A percentile compares a stretch with the other conserved stretches of the same genome.
These are phyloP conservation scores for Aspergillus quadricinctus DNA, from an alignment of 2,329 filamentous ascomycete species.

Conservation along the genomic window DNA sequence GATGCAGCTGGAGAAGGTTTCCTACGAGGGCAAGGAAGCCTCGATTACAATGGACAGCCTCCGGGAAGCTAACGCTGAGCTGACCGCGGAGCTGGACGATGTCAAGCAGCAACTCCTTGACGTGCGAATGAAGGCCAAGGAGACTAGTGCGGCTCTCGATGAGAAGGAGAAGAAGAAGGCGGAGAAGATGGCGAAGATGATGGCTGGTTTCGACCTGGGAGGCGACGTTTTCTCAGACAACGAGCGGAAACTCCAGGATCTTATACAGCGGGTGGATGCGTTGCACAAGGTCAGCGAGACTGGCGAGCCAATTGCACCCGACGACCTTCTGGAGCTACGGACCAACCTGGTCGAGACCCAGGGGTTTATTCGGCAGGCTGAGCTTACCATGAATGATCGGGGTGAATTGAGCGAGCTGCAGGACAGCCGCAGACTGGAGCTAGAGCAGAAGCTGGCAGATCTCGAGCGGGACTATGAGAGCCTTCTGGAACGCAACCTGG, in stretches of 20 bases:
- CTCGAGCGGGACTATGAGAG: conserved; percentile 82
- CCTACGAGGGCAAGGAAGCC: conserved; percentile 94
- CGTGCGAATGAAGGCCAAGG: conserved; percentile 93
- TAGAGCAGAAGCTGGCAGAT: conserved; percentile 69
- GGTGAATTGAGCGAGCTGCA: conserved; percentile 59
- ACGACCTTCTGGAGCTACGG: conserved; percentile 73
- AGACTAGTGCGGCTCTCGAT: conserved; percentile 81
- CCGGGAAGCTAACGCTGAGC: conserved; percentile 90
- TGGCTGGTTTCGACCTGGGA: conserved; percentile 95
- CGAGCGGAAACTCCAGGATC: conserved; percentile 75
- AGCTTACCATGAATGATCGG: conserved; percentile 74
- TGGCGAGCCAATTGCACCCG: conserved; percentile 75
- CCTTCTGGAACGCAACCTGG: conserved; percentile 72
- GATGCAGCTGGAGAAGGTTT: conserved; percentile 94
- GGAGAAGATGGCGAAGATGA: conserved; percentile 99
- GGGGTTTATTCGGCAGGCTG: conserved; percentile 86
- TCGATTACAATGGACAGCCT: conserved; percentile 96
- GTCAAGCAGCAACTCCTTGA: conserved; percentile 94
- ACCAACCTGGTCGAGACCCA: conserved; percentile 82
- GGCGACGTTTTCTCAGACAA: conserved; percentile 92
- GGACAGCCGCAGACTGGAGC: conserved; percentile 63
- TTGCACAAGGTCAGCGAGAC: conserved; percentile 71
- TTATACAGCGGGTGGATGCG: conserved; percentile 77
- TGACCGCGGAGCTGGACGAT: conserved; percentile 87
- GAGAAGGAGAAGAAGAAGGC: conserved; percentile 99